phyloP scores from a whole-genome alignment of 208 protist species.

The Acanthamoeba healyi region DNA sequence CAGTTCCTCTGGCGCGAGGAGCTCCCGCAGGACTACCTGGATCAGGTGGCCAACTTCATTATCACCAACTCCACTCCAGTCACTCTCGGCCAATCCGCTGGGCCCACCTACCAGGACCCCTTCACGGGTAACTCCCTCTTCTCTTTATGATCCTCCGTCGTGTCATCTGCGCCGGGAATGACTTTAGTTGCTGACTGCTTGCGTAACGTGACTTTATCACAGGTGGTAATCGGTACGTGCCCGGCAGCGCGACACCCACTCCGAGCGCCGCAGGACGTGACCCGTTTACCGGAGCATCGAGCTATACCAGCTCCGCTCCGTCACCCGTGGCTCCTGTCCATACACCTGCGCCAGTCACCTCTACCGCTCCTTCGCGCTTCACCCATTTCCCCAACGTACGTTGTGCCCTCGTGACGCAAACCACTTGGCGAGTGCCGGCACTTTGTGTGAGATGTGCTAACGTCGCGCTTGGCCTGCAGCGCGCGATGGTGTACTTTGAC shows the following conservation, averaged over 20 bases:
- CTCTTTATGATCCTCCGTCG: too few species aligned
- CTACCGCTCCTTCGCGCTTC: background rate
- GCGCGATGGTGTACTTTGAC: constrained; percentile 72
- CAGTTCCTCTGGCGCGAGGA: constrained; percentile 91
- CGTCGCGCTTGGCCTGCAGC: too few species aligned
- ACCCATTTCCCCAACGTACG: background rate
- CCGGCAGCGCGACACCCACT: constrained; percentile 48
- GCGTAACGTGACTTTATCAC: background rate
- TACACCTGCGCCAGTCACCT: background rate
- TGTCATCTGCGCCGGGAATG: too few species aligned
- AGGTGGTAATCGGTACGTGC: constrained; percentile 70
- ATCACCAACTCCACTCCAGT: constrained; percentile 81
- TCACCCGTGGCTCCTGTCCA: background rate
- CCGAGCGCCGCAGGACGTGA: background rate
- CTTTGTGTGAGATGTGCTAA: too few species aligned
- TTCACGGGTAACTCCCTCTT: constrained; percentile 68
- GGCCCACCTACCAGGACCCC: constrained; percentile 48
- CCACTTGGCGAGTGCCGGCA: too few species aligned
- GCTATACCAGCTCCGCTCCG: background rate
- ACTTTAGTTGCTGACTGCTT: background rate
- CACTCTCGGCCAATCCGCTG: constrained; percentile 3
- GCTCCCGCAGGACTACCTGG: constrained; percentile 92
- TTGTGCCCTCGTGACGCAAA: too few species aligned
- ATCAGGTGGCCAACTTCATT: constrained; percentile 96
- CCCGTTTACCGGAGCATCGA: background rate